Conservation (phyloP, 768 basidiomycete species). For the Leccinum sublutescens region DNA sequence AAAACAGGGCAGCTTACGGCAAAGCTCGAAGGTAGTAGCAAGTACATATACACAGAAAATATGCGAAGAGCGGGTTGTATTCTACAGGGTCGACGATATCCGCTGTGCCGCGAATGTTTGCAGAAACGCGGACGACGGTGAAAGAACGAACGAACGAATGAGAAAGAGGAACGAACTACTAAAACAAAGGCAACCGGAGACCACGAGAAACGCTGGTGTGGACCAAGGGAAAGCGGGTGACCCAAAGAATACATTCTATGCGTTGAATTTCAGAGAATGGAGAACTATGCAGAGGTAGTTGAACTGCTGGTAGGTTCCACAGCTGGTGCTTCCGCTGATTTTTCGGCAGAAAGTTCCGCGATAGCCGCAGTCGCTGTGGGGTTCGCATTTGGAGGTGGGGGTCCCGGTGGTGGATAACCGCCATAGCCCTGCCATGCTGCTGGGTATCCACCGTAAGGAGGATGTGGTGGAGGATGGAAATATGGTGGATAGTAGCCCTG, state of each 20-base stretch:
- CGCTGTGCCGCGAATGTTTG: constrained; percentile 13
- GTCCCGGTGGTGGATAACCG: constrained; percentile 30
- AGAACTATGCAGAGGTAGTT: constrained; percentile 19
- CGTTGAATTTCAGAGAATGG: constrained; percentile 2
- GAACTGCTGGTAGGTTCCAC: constrained; percentile 18
- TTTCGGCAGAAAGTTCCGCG: constrained; percentile 22
- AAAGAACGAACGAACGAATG: constrained; percentile 10
- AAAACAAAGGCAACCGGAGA: constrained; percentile 23
- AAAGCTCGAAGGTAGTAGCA: constrained; percentile 3
- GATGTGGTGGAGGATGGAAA: constrained; percentile 30
- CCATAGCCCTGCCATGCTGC: constrained; percentile 29
- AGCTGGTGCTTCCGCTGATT: constrained; percentile 24
- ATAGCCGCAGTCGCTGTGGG: constrained; percentile 15
- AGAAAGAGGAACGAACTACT: constrained; percentile 19
- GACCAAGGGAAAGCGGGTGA: constrained; percentile 13
- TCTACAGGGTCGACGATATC: constrained; percentile 23
- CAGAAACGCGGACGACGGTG: background rate
- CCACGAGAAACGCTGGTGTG: constrained; percentile 14
- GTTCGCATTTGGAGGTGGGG: constrained; percentile 18
- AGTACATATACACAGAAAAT: constrained; percentile 34
- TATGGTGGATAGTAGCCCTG: constrained; percentile 33
- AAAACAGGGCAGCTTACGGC: background rate
- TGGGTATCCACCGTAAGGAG: constrained; percentile 31
- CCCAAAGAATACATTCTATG: constrained; percentile 29
- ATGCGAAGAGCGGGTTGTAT: constrained; percentile 22